These are phyloP conservation scores for Beauveria sp. DNA, from an alignment of 2,329 filamentous ascomycete genomes.

Conservation along the genomic window DNA sequence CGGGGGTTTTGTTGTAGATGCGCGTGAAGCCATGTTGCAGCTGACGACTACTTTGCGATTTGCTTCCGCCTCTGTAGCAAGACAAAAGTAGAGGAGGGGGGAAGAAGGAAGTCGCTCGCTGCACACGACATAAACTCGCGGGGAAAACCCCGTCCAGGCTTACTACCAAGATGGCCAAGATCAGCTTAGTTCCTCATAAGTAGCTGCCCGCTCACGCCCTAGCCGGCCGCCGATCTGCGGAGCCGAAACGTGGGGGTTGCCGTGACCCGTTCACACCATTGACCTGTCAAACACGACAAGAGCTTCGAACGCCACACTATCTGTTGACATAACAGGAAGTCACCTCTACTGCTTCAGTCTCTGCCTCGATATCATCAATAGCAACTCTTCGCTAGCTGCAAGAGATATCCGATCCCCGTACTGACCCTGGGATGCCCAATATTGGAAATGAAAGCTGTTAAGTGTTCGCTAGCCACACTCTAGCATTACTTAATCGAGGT, in stretches of 20 bases:
- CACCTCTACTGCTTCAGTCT: not conserved
- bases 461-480: not conserved
- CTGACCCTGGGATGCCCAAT: not conserved
- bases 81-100: not conserved
- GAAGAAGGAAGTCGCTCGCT: not conserved
- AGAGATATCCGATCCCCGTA: not conserved
- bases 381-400: not conserved
- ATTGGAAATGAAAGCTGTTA: too few species aligned
- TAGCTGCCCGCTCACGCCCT: not conserved
- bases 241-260: constrained; percentile 2
- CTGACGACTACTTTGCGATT: too few species aligned
- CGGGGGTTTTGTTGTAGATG: not conserved
- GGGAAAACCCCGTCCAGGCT: not conserved
- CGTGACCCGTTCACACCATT: not conserved
- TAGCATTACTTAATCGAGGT: not conserved
- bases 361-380: not conserved
- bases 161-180: not conserved
- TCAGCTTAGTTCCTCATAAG: not conserved
- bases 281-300: too few species aligned
- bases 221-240: not conserved
- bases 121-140: not conserved
- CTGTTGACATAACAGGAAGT: too few species aligned
- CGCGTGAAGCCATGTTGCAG: not conserved
- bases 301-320: too few species aligned
- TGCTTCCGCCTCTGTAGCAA: not conserved